Evolutionary conservation across 176 grass and related monocot species (phyloP), one percentile per base, ranked within the genome.

Genomic region (Calamus simplicifolius): DNA sequence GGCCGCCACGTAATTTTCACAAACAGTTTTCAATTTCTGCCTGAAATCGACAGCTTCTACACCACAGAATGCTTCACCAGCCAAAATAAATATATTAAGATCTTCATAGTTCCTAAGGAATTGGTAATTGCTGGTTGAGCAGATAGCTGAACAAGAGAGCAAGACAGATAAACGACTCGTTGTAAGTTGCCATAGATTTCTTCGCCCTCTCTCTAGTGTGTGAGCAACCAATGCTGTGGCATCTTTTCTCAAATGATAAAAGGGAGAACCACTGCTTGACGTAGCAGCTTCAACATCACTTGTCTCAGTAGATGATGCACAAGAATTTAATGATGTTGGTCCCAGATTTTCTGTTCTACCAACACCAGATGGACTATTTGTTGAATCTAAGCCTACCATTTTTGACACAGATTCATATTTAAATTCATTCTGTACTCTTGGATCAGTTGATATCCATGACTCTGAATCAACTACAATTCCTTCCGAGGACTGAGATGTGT

Each of bases 41-140:
- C 93, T 80, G 77, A 98, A 98, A 19, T 92, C 93, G 29, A 70
- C 82, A 58, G 93, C 93, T 82, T 98, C 81, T 56, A 88, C 74
- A 48, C 93, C 93, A 73, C 81, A 98, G 72, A 98, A 92, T 71
- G 93, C 87, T 75, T 98, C 93, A 28, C 93, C 93, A 59, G 93
- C 84, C 73, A 98, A 85, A 77, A 98, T 92, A 73, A 98, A 92
- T 66, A 92, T 82, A 49, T 62, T 69, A 25, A 98, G 64, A 82
- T 98, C 93, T 78, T 98, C 93, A 38, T 91, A 98, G 66, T 92
- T 98, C 65, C 85, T 88, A 66, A 98, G 66, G 70, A 98, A 98
- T 82, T 98, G 93, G 69, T 98, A 91, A 18, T 79, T 98, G 56
- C 93, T 98, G 49, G 87, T 88, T 85, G 87, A 92, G 78, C 73